These are phyloP conservation scores for Mycena galericulata DNA, from an alignment of 768 basidiomycete genomes.

Conservation along the genomic window DNA sequence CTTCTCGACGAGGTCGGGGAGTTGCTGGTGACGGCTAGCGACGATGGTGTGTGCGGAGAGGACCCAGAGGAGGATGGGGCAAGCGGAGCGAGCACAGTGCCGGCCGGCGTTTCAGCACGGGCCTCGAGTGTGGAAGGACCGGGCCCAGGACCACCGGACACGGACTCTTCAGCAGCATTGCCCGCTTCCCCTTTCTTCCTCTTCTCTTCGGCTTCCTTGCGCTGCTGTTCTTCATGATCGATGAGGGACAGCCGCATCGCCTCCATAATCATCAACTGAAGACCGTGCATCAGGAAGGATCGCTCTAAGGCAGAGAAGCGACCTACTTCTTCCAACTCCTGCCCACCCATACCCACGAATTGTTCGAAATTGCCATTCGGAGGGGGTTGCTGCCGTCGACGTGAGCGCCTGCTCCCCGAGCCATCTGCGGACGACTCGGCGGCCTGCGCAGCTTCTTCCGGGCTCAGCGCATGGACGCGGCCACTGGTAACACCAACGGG, in stretches of 20 bases:
- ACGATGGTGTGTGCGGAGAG: constrained; percentile 40
- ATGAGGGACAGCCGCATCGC: constrained; percentile 96
- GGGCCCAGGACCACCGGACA: constrained; percentile 40
- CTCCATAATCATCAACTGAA: constrained; percentile 97
- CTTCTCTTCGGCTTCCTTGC: constrained; percentile 78
- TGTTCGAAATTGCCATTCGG: constrained; percentile 73
- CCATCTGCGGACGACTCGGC: constrained; percentile 53
- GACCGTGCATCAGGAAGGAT: constrained; percentile 25
- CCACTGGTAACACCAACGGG: constrained; percentile 97
- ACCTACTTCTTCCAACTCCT: constrained; percentile 93
- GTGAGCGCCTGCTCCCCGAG: constrained; percentile 64
- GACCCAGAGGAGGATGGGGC: constrained; percentile 40
- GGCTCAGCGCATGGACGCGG: constrained; percentile 75
- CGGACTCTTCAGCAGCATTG: constrained; percentile 42
- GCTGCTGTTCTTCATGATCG: constrained; percentile 95
- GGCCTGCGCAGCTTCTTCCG: constrained; percentile 66
- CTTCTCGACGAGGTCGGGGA: constrained; percentile 52
- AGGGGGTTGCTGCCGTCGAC: constrained; percentile 64
- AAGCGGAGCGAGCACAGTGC: constrained; percentile 39
- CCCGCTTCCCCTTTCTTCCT: constrained; percentile 60
- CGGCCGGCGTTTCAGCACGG: constrained; percentile 37
- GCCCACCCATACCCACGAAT: constrained; percentile 82
- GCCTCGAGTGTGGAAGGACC: constrained; percentile 50
- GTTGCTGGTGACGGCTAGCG: constrained; percentile 42
- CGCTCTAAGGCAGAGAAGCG: constrained; percentile 22